Percentiles rank a stretch among this genome's conserved stretches.
phyloP scores from a whole-genome alignment of 1,284 basidiomycete species.

The Leucoagaricus sp. region DNA sequence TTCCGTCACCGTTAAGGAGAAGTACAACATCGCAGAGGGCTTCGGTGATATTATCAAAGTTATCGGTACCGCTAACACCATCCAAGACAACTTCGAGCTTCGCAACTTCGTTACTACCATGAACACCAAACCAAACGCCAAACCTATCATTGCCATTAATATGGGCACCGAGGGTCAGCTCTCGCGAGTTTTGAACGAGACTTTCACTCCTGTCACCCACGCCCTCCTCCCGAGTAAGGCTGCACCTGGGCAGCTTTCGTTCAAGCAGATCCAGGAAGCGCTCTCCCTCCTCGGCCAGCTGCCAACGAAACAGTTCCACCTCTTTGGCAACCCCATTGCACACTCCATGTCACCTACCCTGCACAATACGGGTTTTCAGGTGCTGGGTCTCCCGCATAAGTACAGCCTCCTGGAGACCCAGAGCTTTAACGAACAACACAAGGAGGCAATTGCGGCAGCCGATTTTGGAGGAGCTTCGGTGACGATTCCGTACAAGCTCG shows the following conservation, averaged over 20 bases:
- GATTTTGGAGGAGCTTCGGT: constrained; percentile 96
- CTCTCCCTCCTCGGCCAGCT: constrained; percentile 81
- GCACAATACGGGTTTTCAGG: constrained; percentile 88
- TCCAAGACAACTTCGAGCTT: constrained; percentile 84
- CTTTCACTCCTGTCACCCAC: constrained; percentile 91
- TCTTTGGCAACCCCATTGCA: constrained; percentile 89
- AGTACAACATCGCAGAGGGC: constrained; percentile 64
- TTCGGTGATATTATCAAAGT: constrained; percentile 93
- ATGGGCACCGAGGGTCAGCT: constrained; percentile 91
- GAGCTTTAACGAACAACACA: constrained; percentile 66
- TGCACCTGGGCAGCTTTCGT: constrained; percentile 92
- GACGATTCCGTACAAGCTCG: constrained; percentile 92
- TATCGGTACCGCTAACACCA: constrained; percentile 77
- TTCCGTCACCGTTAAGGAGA: constrained; percentile 63
- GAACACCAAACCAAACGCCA: constrained; percentile 45
- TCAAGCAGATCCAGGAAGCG: constrained; percentile 82
- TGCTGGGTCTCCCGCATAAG: constrained; percentile 80
- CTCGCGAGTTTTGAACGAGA: constrained; percentile 85
- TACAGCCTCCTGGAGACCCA: constrained; percentile 82
- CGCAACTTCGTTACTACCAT: constrained; percentile 66
- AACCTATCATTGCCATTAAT: constrained; percentile 93
- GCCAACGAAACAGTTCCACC: constrained; percentile 73
- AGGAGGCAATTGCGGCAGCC: constrained; percentile 59
- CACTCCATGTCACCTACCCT: constrained; percentile 92
- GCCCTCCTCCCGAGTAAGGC: constrained; percentile 80